A percentile compares a stretch with the other conserved stretches of the same genome.
phyloP scores from a whole-genome alignment of 2,329 filamentous ascomycete species.

The Penicillium sp. region DNA sequence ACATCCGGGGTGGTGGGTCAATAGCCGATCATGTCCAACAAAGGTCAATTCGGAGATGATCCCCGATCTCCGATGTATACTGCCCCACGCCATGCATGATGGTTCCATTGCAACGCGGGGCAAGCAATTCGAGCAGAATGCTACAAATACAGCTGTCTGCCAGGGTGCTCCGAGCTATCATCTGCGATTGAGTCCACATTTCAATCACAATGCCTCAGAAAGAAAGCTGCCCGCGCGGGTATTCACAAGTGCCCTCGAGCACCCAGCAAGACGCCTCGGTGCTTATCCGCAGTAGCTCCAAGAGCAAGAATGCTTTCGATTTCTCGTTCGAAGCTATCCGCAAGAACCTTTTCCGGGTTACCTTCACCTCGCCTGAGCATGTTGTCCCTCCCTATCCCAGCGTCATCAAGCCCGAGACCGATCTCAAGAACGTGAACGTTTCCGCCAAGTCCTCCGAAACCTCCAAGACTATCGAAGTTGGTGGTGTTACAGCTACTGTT shows the following conservation, averaged over 20 bases:
- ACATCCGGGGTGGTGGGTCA: background rate
- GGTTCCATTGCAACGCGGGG: background rate
- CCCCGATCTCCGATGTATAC: constrained; percentile 4
- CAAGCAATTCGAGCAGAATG: background rate
- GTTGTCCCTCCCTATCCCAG: constrained; percentile 67
- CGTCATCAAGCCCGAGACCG: constrained; percentile 46
- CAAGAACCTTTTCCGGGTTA: constrained; percentile 66
- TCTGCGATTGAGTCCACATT: constrained; percentile 4
- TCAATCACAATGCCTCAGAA: constrained; percentile 48
- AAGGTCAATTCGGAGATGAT: background rate
- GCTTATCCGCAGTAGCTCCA: constrained; percentile 44
- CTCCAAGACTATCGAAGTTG: constrained; percentile 48
- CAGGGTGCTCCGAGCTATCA: background rate
- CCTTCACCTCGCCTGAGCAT: constrained; percentile 63
- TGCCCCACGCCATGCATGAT: background rate
- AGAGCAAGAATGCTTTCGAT: constrained; percentile 45
- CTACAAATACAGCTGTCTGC: constrained; percentile 3
- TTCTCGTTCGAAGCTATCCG: constrained; percentile 66
- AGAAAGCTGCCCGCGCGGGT: constrained; percentile 45
- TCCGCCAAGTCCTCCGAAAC: constrained; percentile 33
- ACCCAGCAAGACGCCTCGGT: constrained; percentile 32
- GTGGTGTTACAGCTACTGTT: constrained; percentile 54
- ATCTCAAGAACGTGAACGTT: constrained; percentile 36
- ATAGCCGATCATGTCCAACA: background rate
- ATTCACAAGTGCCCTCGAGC: constrained; percentile 30